Percentiles rank a stretch among this genome's conserved stretches.
phyloP scores from a whole-genome alignment of 208 protist genomes.

The Leishmania lainsoni region DNA sequence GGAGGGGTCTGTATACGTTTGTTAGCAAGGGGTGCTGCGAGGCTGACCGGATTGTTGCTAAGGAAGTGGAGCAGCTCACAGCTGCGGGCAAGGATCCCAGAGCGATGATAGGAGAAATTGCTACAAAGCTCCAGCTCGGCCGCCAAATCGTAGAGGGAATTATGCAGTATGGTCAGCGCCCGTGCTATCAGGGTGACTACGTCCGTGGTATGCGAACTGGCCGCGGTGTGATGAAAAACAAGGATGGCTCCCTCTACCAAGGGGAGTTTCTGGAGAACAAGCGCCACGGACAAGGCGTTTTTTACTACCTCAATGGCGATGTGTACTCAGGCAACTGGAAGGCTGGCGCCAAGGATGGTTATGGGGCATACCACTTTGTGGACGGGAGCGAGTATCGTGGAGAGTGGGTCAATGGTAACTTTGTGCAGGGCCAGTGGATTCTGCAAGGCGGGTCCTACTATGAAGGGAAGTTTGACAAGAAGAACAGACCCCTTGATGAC shows the following conservation, averaged over 20 bases:
- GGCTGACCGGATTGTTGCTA: constrained; percentile 75
- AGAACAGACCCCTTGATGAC: constrained; percentile 80
- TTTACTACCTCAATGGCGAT: constrained; percentile 92
- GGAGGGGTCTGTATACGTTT: constrained; percentile 79
- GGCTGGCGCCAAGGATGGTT: constrained; percentile 79
- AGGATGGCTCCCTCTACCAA: constrained; percentile 90
- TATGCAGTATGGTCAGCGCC: constrained; percentile 70
- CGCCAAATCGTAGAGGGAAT: constrained; percentile 64
- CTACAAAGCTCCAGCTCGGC: constrained; percentile 64
- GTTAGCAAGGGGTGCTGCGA: constrained; percentile 71
- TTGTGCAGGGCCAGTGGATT: constrained; percentile 90
- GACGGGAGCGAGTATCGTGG: constrained; percentile 85
- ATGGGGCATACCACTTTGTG: constrained; percentile 89
- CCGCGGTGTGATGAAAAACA: constrained; percentile 90
- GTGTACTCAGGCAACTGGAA: constrained; percentile 91
- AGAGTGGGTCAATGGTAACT: constrained; percentile 74
- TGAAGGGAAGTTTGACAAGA: constrained; percentile 89
- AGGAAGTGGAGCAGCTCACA: constrained; percentile 54
- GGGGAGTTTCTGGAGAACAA: constrained; percentile 92
- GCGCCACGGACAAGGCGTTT: constrained; percentile 88
- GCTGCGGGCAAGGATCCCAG: constrained; percentile 36
- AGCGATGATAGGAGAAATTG: constrained; percentile 30
- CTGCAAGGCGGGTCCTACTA: constrained; percentile 86
- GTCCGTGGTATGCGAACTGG: constrained; percentile 78
- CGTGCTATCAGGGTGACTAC: constrained; percentile 90